Percentiles rank a stretch among this genome's conserved stretches.
phyloP scores from a whole-genome alignment of 169 alveolate genomes.

The Babesia caballi region DNA sequence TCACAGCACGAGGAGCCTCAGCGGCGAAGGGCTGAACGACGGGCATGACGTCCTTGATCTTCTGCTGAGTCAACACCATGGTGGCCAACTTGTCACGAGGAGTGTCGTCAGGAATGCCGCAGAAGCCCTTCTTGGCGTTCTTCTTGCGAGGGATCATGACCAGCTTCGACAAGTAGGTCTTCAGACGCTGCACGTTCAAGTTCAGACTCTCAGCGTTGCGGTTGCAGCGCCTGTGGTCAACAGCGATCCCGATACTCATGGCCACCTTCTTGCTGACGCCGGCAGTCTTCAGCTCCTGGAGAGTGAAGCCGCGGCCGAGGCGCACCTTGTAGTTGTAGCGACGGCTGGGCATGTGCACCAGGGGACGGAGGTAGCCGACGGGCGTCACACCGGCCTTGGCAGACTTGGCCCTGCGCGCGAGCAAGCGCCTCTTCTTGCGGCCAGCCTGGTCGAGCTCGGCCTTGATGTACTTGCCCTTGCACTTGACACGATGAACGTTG shows the following conservation, averaged over 20 bases:
- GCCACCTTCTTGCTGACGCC: slow-evolving; percentile 93
- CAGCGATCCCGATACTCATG: slow-evolving; percentile 95
- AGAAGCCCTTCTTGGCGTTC: slow-evolving; percentile 94
- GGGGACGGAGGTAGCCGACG: slow-evolving; percentile 90
- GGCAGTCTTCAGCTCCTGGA: slow-evolving; percentile 95
- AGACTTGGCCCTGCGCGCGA: slow-evolving; percentile 86
- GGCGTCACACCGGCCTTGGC: slow-evolving; percentile 92
- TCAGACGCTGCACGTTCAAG: slow-evolving; percentile 92
- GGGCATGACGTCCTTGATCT: slow-evolving; percentile 64
- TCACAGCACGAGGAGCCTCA: slow-evolving; percentile 62
- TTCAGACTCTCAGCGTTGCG: slow-evolving; percentile 90
- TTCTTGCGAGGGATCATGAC: slow-evolving; percentile 92
- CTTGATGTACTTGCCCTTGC: slow-evolving; percentile 95
- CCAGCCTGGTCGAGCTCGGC: slow-evolving; percentile 98
- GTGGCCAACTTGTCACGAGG: slow-evolving; percentile 74
- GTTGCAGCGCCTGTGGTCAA: slow-evolving; percentile 98
- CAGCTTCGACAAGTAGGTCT: slow-evolving; percentile 91
- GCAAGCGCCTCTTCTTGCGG: slow-evolving; percentile 90
- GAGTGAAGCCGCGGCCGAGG: slow-evolving; percentile 98
- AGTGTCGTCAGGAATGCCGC: slow-evolving; percentile 89
- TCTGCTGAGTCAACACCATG: slow-evolving; percentile 61
- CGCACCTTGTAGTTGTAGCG: slow-evolving; percentile 95
- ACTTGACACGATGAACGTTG: slow-evolving; percentile 95
- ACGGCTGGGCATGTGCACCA: slow-evolving; percentile 93
- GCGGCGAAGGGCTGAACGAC: slow-evolving; percentile 56